Conservation (phyloP, 805 yeast species). For the Ogataea philodendri region DNA sequence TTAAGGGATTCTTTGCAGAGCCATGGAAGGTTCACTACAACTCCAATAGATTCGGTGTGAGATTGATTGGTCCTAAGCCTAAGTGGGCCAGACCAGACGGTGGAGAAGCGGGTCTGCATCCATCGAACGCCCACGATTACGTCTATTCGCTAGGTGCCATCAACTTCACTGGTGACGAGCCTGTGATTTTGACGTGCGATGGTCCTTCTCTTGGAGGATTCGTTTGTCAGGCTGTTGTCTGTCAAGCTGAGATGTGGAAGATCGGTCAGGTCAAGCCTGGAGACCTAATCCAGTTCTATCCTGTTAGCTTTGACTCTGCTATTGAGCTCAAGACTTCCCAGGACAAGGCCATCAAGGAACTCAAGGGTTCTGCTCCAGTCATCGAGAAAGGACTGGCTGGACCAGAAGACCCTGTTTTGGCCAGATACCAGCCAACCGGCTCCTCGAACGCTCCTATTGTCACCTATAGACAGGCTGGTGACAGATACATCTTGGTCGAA, state of each 20-base stretch:
- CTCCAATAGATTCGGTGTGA: conserved; percentile 94
- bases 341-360: conserved; percentile 49
- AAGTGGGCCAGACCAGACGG: conserved; percentile 95
- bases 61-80: conserved; percentile 94
- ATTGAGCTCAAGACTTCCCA: conserved; percentile 58
- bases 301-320: conserved; percentile 70
- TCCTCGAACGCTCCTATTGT: conserved; percentile 59
- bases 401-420: conserved; percentile 71
- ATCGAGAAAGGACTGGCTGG: conserved; percentile 36
- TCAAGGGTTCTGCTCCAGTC: conserved; percentile 40
- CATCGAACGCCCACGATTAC: conserved; percentile 97
- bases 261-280: conserved; percentile 98
- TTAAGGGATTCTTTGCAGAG: conserved; percentile 68
- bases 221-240: conserved; percentile 94
- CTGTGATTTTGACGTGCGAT: conserved; percentile 93
- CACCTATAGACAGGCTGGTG: conserved; percentile 95
- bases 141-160: conserved; percentile 96
- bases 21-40: conserved; percentile 96
- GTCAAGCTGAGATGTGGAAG: conserved; percentile 97
- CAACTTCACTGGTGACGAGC: conserved; percentile 98
- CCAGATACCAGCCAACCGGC: conserved; percentile 45
- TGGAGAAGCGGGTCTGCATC: conserved; percentile 97
- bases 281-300: conserved; percentile 76
- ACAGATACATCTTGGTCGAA: conserved; percentile 85
- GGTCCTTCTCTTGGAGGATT: conserved; percentile 98